Evolutionary conservation across 2,329 filamentous ascomycete genomes (phyloP).

Genomic region (Arthroderma sp.): DNA sequence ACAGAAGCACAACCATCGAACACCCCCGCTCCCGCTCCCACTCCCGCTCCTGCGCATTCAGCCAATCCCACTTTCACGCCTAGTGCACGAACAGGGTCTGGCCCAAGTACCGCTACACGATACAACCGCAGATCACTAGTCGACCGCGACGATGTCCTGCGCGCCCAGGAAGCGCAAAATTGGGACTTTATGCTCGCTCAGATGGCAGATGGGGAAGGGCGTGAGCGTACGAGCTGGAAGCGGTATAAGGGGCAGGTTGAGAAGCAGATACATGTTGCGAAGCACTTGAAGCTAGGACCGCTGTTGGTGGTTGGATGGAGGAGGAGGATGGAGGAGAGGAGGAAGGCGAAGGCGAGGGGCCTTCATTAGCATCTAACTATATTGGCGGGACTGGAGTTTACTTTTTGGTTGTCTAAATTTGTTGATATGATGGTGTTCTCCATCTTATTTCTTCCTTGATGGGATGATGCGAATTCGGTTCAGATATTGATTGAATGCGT

Average conservation of each 20-base stretch:
- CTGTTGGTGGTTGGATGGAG: neutral
- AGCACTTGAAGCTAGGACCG: neutral
- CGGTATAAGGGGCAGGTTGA: conserved; percentile 23
- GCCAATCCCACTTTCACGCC: neutral
- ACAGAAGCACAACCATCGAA: neutral
- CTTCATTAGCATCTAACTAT: neutral
- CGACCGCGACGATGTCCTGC: conserved; percentile 20
- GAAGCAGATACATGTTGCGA: conserved; percentile 10
- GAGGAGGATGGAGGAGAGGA: neutral
- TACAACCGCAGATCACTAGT: conserved; percentile 3
- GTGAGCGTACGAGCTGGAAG: conserved; percentile 26
- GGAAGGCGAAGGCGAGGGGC: neutral
- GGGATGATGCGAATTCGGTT: neutral
- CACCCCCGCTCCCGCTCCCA: neutral
- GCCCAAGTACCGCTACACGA: neutral
- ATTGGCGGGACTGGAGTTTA: neutral
- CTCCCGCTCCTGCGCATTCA: neutral
- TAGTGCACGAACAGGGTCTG: neutral
- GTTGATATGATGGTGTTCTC: neutral
- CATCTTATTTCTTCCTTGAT: neutral
- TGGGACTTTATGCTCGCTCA: conserved; percentile 34
- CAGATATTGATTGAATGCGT: neutral
- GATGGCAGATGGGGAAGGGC: conserved; percentile 34
- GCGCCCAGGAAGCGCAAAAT: conserved; percentile 24
- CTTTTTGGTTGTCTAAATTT: neutral